Evolutionary conservation across 768 basidiomycete species (phyloP).

Genomic region (Trametes villosa): DNA sequence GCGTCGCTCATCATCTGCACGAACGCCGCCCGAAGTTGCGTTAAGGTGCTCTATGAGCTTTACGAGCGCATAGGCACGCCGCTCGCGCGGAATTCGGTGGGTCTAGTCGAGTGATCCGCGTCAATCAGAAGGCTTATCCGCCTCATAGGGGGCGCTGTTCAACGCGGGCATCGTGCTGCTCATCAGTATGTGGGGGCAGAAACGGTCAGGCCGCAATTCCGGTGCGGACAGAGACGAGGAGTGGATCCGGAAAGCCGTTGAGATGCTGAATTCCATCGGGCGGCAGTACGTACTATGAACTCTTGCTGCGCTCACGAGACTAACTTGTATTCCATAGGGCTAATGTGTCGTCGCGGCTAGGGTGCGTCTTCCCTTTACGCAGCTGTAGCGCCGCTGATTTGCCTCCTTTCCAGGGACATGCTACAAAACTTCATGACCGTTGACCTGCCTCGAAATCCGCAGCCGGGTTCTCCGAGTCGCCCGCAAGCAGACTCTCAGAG

Average conservation of each 20-base stretch:
- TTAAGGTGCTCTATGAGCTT: slow-evolving; percentile 68
- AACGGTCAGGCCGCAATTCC: slow-evolving; percentile 30
- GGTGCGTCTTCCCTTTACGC: too few species aligned
- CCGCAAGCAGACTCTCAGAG: neutral
- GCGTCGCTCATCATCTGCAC: slow-evolving; percentile 81
- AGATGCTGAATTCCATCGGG: slow-evolving; percentile 22
- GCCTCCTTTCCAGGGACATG: slow-evolving; percentile 3
- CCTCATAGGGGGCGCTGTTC: slow-evolving; percentile 37
- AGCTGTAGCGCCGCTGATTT: too few species aligned
- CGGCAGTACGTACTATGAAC: slow-evolving; percentile 1
- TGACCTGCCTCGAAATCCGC: neutral
- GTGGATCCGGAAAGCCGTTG: slow-evolving; percentile 47
- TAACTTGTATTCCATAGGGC: too few species aligned
- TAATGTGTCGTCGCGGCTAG: too few species aligned
- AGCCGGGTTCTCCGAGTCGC: neutral
- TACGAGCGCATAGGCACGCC: slow-evolving; percentile 7
- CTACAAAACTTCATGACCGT: neutral
- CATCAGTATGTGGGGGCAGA: slow-evolving; percentile 52
- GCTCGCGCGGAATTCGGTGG: slow-evolving; percentile 5
- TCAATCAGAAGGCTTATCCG: too few species aligned
- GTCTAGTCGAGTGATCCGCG: too few species aligned
- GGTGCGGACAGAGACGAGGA: slow-evolving; percentile 41
- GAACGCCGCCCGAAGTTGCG: slow-evolving; percentile 77
- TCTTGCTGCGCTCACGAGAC: neutral
- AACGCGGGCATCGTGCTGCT: slow-evolving; percentile 50